Evolutionary conservation across 2,329 filamentous ascomycete species (phyloP).

Genomic region (Colletotrichum tanaceti): DNA sequence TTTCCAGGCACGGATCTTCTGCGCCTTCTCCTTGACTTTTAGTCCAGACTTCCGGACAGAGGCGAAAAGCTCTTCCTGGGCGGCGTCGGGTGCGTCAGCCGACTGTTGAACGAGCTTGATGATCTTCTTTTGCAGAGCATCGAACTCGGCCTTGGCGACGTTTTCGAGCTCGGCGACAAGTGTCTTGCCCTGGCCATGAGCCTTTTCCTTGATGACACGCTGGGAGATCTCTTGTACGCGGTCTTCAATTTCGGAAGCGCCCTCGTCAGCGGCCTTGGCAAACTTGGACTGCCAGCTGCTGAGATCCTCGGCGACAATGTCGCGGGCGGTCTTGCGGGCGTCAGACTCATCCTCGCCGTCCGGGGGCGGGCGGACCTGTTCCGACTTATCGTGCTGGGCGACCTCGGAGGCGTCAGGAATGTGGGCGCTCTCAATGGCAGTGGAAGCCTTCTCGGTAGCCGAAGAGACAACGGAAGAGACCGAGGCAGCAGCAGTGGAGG

Average conservation of each 20-base stretch:
- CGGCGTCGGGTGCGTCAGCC: constrained; percentile 55
- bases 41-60: constrained; percentile 75
- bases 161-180: constrained; percentile 77
- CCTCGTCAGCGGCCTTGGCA: constrained; percentile 84
- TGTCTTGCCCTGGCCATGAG: constrained; percentile 72
- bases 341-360: constrained; percentile 63
- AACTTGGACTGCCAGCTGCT: constrained; percentile 90
- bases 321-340: constrained; percentile 67
- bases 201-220: constrained; percentile 70
- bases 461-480: constrained; percentile 45
- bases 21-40: constrained; percentile 80
- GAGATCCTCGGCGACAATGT: constrained; percentile 81
- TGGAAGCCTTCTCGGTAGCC: constrained; percentile 43
- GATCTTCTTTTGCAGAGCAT: constrained; percentile 75
- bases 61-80: constrained; percentile 56
- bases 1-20: constrained; percentile 82
- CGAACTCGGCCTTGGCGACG: constrained; percentile 72
- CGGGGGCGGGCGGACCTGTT: constrained; percentile 58
- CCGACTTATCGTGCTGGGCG: constrained; percentile 35
- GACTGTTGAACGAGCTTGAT: constrained; percentile 69
- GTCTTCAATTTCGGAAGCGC: constrained; percentile 77
- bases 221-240: constrained; percentile 69
- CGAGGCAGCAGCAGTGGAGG: constrained; percentile 45
- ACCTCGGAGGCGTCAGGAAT: constrained; percentile 42
- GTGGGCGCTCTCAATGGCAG: constrained; percentile 29